Evolutionary conservation across 352 stramenopile genomes (phyloP).

Genomic region (Globisporangium cylindrosporum): DNA sequence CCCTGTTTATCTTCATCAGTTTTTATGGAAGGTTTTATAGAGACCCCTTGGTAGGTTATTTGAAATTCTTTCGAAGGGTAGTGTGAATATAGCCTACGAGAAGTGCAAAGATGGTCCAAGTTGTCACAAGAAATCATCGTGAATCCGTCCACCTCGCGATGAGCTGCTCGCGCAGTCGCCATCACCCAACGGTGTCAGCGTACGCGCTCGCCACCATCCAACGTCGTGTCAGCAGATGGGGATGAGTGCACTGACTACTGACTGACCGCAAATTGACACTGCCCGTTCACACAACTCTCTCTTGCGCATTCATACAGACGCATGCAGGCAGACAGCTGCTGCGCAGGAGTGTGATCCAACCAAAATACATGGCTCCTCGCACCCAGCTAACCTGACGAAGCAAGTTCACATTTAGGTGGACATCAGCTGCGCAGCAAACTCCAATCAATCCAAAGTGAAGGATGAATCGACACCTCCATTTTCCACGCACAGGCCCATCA

Average conservation of each 20-base stretch:
- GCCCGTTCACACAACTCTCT: not conserved
- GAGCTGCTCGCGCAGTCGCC: not conserved
- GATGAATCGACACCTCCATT: too few relatives aligned
- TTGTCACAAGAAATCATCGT: too few relatives aligned
- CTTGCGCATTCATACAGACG: not conserved
- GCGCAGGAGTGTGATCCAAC: not conserved
- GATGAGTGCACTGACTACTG: conserved; percentile 5
- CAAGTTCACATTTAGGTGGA: not conserved
- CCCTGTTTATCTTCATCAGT: not conserved
- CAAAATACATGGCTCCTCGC: not conserved
- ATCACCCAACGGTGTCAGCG: not conserved
- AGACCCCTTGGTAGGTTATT: not conserved
- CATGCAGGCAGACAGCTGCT: not conserved
- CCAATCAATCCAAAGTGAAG: not conserved
- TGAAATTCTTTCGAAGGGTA: not conserved
- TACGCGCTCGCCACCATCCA: not conserved
- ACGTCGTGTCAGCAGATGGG: not conserved
- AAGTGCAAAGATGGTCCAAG: not conserved
- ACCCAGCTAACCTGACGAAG: not conserved
- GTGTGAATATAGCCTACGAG: not conserved
- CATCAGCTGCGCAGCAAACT: not conserved
- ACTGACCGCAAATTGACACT: not conserved
- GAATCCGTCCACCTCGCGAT: too few relatives aligned
- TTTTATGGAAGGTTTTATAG: not conserved
- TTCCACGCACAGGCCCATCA: not conserved